A percentile compares a stretch with the other conserved stretches of the same genome.
phyloP scores from a whole-genome alignment of 805 yeast species.

The Zygoascus flipseniorum region DNA sequence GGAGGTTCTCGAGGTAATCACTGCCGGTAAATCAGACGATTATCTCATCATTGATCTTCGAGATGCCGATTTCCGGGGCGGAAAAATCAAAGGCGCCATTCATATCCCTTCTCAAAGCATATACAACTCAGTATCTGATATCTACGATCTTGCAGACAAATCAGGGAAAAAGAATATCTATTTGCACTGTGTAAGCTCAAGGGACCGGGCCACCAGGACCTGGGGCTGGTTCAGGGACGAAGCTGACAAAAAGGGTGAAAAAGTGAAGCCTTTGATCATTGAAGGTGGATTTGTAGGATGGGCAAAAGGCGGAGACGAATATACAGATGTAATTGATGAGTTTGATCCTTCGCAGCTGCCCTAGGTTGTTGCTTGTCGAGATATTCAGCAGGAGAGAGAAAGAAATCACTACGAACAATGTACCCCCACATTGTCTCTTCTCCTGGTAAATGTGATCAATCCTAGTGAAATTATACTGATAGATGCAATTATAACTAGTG shows the following conservation, averaged over 20 bases:
- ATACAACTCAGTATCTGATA: constrained; percentile 11
- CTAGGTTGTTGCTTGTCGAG: neutral
- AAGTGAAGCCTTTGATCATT: constrained; percentile 13
- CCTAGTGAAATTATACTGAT: too few relatives aligned
- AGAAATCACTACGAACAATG: too few relatives aligned
- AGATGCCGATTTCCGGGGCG: constrained; percentile 19
- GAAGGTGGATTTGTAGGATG: constrained; percentile 19
- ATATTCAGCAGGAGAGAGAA: neutral
- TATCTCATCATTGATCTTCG: constrained; percentile 17
- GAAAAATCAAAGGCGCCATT: constrained; percentile 19
- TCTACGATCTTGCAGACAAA: constrained; percentile 15
- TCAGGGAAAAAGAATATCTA: constrained; percentile 15
- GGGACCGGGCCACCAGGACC: constrained; percentile 18
- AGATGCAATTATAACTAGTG: too few relatives aligned
- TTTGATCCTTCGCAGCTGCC: constrained; percentile 11
- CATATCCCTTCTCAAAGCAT: constrained; percentile 18
- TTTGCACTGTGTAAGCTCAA: constrained; percentile 17
- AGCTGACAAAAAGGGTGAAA: constrained; percentile 9
- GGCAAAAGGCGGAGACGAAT: constrained; percentile 19
- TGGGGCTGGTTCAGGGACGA: constrained; percentile 19
- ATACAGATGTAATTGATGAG: constrained; percentile 17
- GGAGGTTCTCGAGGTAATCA: constrained; percentile 11
- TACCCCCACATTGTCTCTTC: too few relatives aligned
- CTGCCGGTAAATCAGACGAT: constrained; percentile 6
- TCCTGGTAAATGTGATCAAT: too few relatives aligned